A percentile compares a stretch with the other conserved stretches of the same genome.
Conservation (phyloP, 192 early-diverging fungal genomes). For the Entomortierella parvispora region DNA sequence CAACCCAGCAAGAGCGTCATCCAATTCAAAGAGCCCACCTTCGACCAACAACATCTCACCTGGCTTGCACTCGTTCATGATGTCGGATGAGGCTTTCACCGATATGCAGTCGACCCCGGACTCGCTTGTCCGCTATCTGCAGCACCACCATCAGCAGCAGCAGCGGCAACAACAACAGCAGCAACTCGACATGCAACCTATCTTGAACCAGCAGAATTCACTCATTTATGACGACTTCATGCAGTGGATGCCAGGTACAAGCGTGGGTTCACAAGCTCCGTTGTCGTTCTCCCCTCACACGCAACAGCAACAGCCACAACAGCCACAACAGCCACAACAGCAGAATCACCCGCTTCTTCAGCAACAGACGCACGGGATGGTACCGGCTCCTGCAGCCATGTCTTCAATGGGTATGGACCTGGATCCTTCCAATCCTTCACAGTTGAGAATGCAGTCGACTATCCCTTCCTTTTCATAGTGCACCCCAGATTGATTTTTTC, state of each 20-base stretch:
- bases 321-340: slow-evolving; percentile 3
- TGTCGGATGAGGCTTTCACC: slow-evolving; percentile 41
- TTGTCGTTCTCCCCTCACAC: background rate
- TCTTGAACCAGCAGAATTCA: slow-evolving; percentile 50
- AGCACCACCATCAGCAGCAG: slow-evolving; percentile 41
- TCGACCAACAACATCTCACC: slow-evolving; percentile 29
- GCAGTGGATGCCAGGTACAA: slow-evolving; percentile 29
- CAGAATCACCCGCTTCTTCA: slow-evolving; percentile 16
- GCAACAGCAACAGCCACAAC: slow-evolving; percentile 12
- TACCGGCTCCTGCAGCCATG: slow-evolving; percentile 15
- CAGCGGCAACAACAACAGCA: slow-evolving; percentile 24
- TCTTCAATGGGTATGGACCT: slow-evolving; percentile 34
- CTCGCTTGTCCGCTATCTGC: slow-evolving; percentile 35
- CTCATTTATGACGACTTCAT: slow-evolving; percentile 43
- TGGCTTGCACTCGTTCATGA: slow-evolving; percentile 31
- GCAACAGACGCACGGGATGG: slow-evolving; percentile 23
- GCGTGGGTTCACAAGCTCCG: background rate
- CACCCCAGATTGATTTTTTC: background rate
- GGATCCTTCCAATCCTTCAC: slow-evolving; percentile 7
- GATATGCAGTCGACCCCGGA: slow-evolving; percentile 30
- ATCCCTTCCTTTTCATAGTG: slow-evolving; percentile 22
- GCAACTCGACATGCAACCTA: slow-evolving; percentile 36
- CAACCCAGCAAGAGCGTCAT: background rate
- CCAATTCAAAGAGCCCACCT: slow-evolving; percentile 27
- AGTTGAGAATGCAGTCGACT: slow-evolving; percentile 6